These are phyloP conservation scores for Microbotryum saponariae DNA, from an alignment of 1,284 basidiomycete species.

Conservation along the genomic window DNA sequence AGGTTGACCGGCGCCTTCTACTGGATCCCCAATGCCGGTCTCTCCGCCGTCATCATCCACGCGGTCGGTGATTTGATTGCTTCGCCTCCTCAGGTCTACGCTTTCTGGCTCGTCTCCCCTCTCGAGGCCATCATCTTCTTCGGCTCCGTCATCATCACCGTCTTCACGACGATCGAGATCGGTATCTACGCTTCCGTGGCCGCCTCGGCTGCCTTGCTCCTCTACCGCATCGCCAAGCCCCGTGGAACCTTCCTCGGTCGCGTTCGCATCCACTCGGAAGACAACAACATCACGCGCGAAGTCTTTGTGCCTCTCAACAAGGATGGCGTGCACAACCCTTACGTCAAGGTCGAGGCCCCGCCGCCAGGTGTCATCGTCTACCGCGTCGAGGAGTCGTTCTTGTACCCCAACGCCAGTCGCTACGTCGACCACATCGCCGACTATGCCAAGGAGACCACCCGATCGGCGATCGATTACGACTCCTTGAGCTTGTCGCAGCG, in stretches of 20 bases:
- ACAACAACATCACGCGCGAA: slow-evolving; percentile 47
- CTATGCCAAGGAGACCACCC: slow-evolving; percentile 67
- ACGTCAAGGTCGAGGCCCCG: slow-evolving; percentile 67
- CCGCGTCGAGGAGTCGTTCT: slow-evolving; percentile 84
- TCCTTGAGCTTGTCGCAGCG: slow-evolving; percentile 56
- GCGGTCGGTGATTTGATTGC: slow-evolving; percentile 81
- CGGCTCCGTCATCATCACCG: slow-evolving; percentile 77
- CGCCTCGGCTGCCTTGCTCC: slow-evolving; percentile 71
- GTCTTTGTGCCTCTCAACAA: slow-evolving; percentile 70
- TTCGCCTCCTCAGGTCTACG: slow-evolving; percentile 75
- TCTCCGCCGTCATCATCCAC: slow-evolving; percentile 77
- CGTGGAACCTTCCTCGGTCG: slow-evolving; percentile 85
- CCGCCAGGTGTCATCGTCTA: slow-evolving; percentile 84
- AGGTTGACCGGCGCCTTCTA: slow-evolving; percentile 69
- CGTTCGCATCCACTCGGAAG: slow-evolving; percentile 49
- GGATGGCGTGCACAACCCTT: slow-evolving; percentile 57
- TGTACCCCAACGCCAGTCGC: slow-evolving; percentile 76
- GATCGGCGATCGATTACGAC: slow-evolving; percentile 57
- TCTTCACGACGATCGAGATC: slow-evolving; percentile 53
- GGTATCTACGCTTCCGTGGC: slow-evolving; percentile 85
- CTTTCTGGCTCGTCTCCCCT: slow-evolving; percentile 89
- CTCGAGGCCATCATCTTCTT: slow-evolving; percentile 86
- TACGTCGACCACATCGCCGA: slow-evolving; percentile 72
- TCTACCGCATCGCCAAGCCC: slow-evolving; percentile 84
- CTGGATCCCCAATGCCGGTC: slow-evolving; percentile 64